Evolutionary conservation across 2,329 filamentous ascomycete species (phyloP).

Genomic region (Ascochyta pisi): DNA sequence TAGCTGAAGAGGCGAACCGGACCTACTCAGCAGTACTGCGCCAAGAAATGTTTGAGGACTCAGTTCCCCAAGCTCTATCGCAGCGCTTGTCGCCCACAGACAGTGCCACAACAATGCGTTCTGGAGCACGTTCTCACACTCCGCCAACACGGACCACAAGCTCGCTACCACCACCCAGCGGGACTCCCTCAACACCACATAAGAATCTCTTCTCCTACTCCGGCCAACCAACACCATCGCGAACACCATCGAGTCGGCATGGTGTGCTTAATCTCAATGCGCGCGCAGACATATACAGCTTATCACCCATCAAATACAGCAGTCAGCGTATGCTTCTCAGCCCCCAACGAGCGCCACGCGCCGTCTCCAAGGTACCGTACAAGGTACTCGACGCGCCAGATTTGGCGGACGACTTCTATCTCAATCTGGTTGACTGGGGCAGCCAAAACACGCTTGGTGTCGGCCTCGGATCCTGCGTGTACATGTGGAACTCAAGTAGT

Average conservation of each 20-base stretch:
- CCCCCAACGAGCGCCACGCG: conserved; percentile 84
- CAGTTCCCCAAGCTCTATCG: conserved; percentile 80
- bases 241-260: conserved; percentile 87
- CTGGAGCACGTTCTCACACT: conserved; percentile 78
- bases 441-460: conserved; percentile 94
- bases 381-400: conserved; percentile 98
- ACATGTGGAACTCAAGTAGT: conserved; percentile 96
- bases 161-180: conserved; percentile 70
- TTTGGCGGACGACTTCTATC: conserved; percentile 94
- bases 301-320: conserved; percentile 90
- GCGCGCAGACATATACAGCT: conserved; percentile 89
- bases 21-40: conserved; percentile 89
- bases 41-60: conserved; percentile 89
- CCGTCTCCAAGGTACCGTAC: conserved; percentile 95
- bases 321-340: conserved; percentile 94
- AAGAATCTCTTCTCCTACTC: conserved; percentile 95
- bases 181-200: conserved; percentile 93
- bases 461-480: conserved; percentile 89
- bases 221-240: conserved; percentile 85
- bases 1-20: conserved; percentile 90
- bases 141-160: conserved; percentile 72
- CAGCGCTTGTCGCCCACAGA: conserved; percentile 61
- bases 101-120: conserved; percentile 62
- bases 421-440: conserved; percentile 98
- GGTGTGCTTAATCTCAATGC: conserved; percentile 83